Evolutionary conservation across 1,139 yeast species (phyloP).

Genomic region (Geotrichum australiense): DNA sequence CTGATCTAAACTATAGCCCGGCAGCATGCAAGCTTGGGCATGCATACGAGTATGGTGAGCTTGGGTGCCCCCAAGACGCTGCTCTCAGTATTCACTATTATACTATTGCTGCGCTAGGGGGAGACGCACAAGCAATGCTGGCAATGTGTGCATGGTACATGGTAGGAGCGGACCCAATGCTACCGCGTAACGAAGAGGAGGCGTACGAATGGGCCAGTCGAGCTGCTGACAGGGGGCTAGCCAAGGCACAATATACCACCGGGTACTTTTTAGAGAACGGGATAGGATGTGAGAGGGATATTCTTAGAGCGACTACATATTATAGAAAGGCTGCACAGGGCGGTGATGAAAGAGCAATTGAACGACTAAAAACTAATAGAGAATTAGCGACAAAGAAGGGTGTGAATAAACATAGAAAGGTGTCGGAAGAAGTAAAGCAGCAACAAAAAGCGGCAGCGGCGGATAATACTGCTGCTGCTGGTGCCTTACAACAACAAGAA

Average conservation of each 20-base stretch:
- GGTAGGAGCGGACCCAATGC: slow-evolving; percentile 78
- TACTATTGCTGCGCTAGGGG: slow-evolving; percentile 82
- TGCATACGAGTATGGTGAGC: slow-evolving; percentile 75
- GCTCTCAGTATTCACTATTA: slow-evolving; percentile 87
- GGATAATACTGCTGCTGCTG: too few species aligned
- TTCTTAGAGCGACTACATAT: slow-evolving; percentile 62
- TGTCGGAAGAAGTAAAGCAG: not conserved
- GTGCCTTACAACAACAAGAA: too few species aligned
- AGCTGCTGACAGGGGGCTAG: slow-evolving; percentile 66
- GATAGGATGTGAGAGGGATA: slow-evolving; percentile 66
- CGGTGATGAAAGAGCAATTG: slow-evolving; percentile 62
- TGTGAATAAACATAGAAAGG: slow-evolving; percentile 17
- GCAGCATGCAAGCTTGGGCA: slow-evolving; percentile 77
- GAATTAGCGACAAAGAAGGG: slow-evolving; percentile 18
- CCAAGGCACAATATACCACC: slow-evolving; percentile 82
- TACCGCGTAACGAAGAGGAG: slow-evolving; percentile 72
- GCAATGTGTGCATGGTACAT: slow-evolving; percentile 96
- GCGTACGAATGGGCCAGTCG: slow-evolving; percentile 93
- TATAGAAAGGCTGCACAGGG: slow-evolving; percentile 64
- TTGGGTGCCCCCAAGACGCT: slow-evolving; percentile 71
- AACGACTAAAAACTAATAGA: slow-evolving; percentile 27
- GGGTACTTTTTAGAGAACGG: slow-evolving; percentile 86
- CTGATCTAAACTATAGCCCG: slow-evolving; percentile 77
- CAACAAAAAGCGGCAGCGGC: too few species aligned
- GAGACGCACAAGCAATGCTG: slow-evolving; percentile 84